These are phyloP conservation scores for Wickerhamomyces chambardii DNA, from an alignment of 805 yeast genomes.

Conservation along the genomic window DNA sequence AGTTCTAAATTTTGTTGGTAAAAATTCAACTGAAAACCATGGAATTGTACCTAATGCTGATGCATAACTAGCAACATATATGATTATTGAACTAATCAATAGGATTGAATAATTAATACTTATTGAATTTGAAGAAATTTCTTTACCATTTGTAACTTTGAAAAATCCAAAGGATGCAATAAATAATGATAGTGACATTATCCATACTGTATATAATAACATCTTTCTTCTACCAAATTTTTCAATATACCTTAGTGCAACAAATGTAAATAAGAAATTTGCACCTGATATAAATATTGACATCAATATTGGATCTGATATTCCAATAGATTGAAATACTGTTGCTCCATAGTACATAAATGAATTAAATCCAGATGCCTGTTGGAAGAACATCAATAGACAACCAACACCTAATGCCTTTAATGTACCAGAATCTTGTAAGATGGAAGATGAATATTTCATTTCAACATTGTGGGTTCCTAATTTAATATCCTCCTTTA, in stretches of 20 bases:
- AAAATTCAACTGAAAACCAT: constrained; percentile 34
- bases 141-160: background rate
- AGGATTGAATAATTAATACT: constrained; percentile 8
- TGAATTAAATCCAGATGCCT: constrained; percentile 53
- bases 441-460: background rate
- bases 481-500: constrained; percentile 32
- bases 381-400: constrained; percentile 47
- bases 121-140: background rate
- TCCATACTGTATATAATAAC: constrained; percentile 31
- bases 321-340: constrained; percentile 41
- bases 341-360: constrained; percentile 56
- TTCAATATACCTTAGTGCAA: constrained; percentile 42
- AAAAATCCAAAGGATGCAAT: constrained; percentile 21
- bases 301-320: constrained; percentile 44
- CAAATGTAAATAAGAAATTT: constrained; percentile 45
- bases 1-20: constrained; percentile 31
- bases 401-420: constrained; percentile 38
- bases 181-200: constrained; percentile 27
- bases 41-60: constrained; percentile 35
- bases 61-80: constrained; percentile 32
- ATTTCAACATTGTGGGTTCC: too few relatives aligned
- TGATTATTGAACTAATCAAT: constrained; percentile 21
- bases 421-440: constrained; percentile 17
- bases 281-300: constrained; percentile 46
- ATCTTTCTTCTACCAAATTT: constrained; percentile 36